phyloP scores from a whole-genome alignment of 352 stramenopile species.

The Halophytophthora batemanensis region DNA sequence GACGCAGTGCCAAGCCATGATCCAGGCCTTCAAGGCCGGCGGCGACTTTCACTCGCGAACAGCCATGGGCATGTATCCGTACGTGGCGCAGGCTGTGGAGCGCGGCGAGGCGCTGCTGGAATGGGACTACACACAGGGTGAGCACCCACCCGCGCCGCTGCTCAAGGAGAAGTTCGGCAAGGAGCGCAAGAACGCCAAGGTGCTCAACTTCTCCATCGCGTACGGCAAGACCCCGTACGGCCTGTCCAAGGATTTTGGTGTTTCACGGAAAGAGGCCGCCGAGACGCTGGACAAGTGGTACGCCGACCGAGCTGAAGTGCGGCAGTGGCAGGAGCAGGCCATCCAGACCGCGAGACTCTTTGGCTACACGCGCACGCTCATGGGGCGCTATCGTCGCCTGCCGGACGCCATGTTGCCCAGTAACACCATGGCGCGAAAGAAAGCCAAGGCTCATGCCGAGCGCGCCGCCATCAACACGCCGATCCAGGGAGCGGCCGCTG shows the following conservation, averaged over 20 bases:
- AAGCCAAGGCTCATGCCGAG: constrained; percentile 85
- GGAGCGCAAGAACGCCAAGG: constrained; percentile 98
- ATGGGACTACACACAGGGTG: constrained; percentile 94
- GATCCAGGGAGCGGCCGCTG: constrained; percentile 96
- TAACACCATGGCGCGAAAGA: constrained; percentile 57
- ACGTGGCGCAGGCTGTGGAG: constrained; percentile 95
- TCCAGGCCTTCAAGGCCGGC: constrained; percentile 94
- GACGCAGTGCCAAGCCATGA: constrained; percentile 98
- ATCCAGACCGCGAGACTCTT: constrained; percentile 85
- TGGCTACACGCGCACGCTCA: constrained; percentile 94
- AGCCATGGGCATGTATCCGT: constrained; percentile 99
- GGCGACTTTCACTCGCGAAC: constrained; percentile 94
- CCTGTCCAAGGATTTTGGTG: constrained; percentile 90
- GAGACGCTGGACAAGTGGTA: constrained; percentile 97
- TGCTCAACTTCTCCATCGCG: constrained; percentile 99
- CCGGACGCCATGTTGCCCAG: constrained; percentile 88
- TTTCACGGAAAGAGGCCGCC: constrained; percentile 72
- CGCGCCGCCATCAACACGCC: constrained; percentile 99
- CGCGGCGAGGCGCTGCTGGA: constrained; percentile 96
- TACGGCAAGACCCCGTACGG: constrained; percentile 99
- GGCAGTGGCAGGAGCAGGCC: constrained; percentile 93
- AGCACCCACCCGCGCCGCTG: constrained; percentile 88
- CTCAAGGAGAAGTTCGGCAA: constrained; percentile 98
- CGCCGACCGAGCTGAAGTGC: constrained; percentile 85
- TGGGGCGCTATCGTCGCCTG: constrained; percentile 96